A percentile compares a stretch with the other conserved stretches of the same genome.
Conservation (phyloP, 257 asterid genomes). For the Solanum bulbocastanum region DNA sequence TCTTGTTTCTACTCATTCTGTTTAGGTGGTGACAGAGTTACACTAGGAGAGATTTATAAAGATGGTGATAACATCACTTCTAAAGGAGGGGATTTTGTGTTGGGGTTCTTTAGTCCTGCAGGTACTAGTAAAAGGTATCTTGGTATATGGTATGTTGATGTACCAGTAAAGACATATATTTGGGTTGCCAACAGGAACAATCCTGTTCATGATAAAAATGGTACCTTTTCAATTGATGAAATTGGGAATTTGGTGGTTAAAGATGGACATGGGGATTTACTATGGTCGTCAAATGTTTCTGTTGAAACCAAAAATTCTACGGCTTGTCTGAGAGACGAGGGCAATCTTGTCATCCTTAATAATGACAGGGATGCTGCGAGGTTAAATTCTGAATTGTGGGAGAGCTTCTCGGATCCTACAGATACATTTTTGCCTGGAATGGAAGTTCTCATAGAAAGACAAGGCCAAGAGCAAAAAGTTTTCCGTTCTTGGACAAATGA, state of each 20-base stretch:
- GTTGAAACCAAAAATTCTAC: constrained; percentile 16
- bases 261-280: constrained; percentile 10
- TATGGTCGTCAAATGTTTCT: constrained; percentile 40
- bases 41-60: constrained; percentile 10
- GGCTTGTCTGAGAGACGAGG: constrained; percentile 32
- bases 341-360: constrained; percentile 27
- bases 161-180: constrained; percentile 24
- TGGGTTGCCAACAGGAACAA: constrained; percentile 77
- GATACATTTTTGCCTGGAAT: constrained; percentile 59
- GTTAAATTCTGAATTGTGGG: constrained; percentile 15
- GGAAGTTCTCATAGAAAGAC: constrained; percentile 19
- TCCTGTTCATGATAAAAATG: constrained; percentile 39
- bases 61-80: constrained; percentile 53
- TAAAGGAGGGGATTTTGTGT: constrained; percentile 16
- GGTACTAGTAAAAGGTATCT: constrained; percentile 36
- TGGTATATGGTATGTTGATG: constrained; percentile 51
- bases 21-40: constrained; percentile 20
- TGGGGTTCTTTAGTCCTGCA: constrained; percentile 66
- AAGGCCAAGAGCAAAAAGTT: constrained; percentile 18
- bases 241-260: constrained; percentile 35
- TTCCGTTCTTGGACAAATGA: constrained; percentile 50
- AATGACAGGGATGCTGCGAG: neutral
- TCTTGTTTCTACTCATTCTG: constrained; percentile 8
- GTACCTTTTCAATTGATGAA: constrained; percentile 18
- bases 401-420: constrained; percentile 50